Conservation (phyloP, 129 eudicot genomes). For the Helianthus annuus region HanXRQr2.0-SUNRISE NC_035447.2:6261489-6261988, state of each 20-base stretch:
- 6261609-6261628: conserved; percentile 70
- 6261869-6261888: too few species aligned
- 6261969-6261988: too few species aligned
- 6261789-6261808: too few species aligned
- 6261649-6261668: background rate
- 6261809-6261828: too few species aligned
- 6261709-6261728: background rate
- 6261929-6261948: background rate
- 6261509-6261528: background rate
- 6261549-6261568: conserved; percentile 75
- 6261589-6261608: conserved; percentile 71
- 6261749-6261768: background rate
- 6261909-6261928: too few species aligned
- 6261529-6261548: conserved; percentile 86
- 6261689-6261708: background rate
- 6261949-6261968: too few species aligned
- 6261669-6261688: background rate
- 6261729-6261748: background rate
- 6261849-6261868: too few species aligned
- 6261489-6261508: conserved; percentile 1
- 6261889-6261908: too few species aligned
- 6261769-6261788: too few species aligned
- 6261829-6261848: too few species aligned
- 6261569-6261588: conserved; percentile 62
- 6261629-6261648: conserved; percentile 1